These are phyloP conservation scores for Aleurites moluccanus DNA, from an alignment of 441 rosid genomes.

Conservation along the genomic window DNA sequence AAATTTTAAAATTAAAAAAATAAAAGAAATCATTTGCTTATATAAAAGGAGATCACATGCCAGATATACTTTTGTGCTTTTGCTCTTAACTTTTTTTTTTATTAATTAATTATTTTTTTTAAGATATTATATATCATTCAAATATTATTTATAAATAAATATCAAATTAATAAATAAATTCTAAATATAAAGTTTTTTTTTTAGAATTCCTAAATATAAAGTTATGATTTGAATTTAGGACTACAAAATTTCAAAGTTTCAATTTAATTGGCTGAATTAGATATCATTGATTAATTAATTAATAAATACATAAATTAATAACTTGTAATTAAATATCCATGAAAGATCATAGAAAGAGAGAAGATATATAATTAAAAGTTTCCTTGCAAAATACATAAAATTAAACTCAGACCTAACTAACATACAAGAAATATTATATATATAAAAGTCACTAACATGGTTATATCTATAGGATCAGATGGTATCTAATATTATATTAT, in stretches of 20 bases:
- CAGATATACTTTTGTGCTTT: slow-evolving; percentile 1
- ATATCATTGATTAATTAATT: background rate
- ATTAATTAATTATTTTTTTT: too few relatives aligned
- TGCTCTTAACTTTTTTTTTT: background rate
- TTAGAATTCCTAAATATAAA: too few relatives aligned
- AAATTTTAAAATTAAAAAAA: background rate
- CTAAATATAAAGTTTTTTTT: too few relatives aligned
- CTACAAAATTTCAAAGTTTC: too few relatives aligned
- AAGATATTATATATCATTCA: too few relatives aligned
- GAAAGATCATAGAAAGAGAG: slow-evolving; percentile 18
- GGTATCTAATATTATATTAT: background rate
- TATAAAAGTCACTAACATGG: background rate
- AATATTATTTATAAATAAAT: too few relatives aligned
- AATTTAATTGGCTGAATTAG: too few relatives aligned
- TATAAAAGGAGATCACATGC: slow-evolving; percentile 7
- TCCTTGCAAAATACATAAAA: background rate
- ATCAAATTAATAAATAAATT: too few relatives aligned
- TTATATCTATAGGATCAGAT: background rate
- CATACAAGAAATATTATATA: slow-evolving; percentile 12
- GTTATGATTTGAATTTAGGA: too few relatives aligned
- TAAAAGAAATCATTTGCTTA: slow-evolving; percentile 12
- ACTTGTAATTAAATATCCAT: slow-evolving; percentile 27
- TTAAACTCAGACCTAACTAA: background rate
- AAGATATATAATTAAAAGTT: background rate
- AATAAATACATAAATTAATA: background rate